phyloP scores from a whole-genome alignment of 2,329 filamentous ascomycete species.

The Ustilaginoidea virens region DNA sequence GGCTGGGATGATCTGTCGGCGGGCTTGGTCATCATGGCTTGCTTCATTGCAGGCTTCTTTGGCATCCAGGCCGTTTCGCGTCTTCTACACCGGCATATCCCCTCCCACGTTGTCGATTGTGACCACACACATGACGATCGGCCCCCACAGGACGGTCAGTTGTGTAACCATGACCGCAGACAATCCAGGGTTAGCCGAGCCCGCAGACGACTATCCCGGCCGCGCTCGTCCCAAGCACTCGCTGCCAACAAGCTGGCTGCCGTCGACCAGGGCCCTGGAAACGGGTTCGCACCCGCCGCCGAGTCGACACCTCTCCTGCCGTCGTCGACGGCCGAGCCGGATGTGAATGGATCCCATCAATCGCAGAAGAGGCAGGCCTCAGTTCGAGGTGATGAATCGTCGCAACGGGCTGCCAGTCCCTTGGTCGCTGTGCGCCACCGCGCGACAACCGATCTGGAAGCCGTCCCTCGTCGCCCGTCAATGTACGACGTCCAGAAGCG shows the following conservation, averaged over 20 bases:
- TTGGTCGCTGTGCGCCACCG: slow-evolving; percentile 10
- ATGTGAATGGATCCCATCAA: slow-evolving; percentile 11
- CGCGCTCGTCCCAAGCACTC: slow-evolving; percentile 9
- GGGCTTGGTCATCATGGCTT: slow-evolving; percentile 51
- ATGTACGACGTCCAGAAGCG: slow-evolving; percentile 38
- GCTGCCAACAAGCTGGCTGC: no score
- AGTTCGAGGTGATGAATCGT: slow-evolving; percentile 15
- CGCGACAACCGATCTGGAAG: slow-evolving; percentile 13
- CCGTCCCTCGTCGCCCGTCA: slow-evolving; percentile 31
- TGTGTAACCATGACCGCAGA: slow-evolving; percentile 11
- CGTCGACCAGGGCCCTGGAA: no score
- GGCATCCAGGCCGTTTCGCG: slow-evolving; percentile 63
- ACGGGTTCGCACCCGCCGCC: no score
- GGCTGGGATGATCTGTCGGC: slow-evolving; percentile 52
- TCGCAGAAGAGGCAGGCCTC: slow-evolving; percentile 14
- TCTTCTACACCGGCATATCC: slow-evolving; percentile 56
- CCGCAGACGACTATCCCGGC: slow-evolving; percentile 14
- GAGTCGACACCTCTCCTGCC: slow-evolving; percentile 36
- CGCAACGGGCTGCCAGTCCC: slow-evolving; percentile 12
- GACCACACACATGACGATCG: slow-evolving; percentile 54
- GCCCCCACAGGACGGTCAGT: slow-evolving; percentile 11
- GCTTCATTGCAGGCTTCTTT: slow-evolving; percentile 56
- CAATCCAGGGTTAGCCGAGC: slow-evolving; percentile 17
- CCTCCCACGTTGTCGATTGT: slow-evolving; percentile 68
- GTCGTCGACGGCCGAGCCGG: slow-evolving; percentile 7